A percentile compares a stretch with the other conserved stretches of the same genome.
These are phyloP conservation scores for Talaromyces sp. DNA, from an alignment of 2,329 filamentous ascomycete genomes.

Conservation along the genomic window DNA sequence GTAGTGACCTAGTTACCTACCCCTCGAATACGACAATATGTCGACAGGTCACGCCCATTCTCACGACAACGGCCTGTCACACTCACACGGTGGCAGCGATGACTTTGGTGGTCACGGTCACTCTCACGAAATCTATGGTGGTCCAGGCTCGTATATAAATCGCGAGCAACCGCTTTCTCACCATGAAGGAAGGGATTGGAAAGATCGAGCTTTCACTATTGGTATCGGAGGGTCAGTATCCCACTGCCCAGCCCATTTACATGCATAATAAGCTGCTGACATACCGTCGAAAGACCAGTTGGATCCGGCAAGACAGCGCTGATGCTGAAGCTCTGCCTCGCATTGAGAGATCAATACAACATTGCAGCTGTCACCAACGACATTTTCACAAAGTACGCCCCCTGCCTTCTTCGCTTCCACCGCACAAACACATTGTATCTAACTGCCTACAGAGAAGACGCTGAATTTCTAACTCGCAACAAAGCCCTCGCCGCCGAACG, in stretches of 20 bases:
- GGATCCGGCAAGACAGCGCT: slow-evolving; percentile 96
- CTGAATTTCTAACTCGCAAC: slow-evolving; percentile 90
- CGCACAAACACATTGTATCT: too few species aligned
- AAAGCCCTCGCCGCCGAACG: slow-evolving; percentile 74
- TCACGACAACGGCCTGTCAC: slow-evolving; percentile 35
- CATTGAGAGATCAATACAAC: slow-evolving; percentile 73
- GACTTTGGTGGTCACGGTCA: slow-evolving; percentile 72
- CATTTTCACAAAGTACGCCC: slow-evolving; percentile 79
- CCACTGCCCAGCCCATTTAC: background rate
- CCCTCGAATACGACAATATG: background rate
- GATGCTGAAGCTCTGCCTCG: slow-evolving; percentile 88
- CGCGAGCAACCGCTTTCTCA: slow-evolving; percentile 93
- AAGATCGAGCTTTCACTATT: slow-evolving; percentile 85
- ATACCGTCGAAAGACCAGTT: slow-evolving; percentile 65
- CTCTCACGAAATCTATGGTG: slow-evolving; percentile 90
- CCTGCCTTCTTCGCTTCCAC: too few species aligned
- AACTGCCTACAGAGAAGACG: slow-evolving; percentile 65
- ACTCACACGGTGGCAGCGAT: slow-evolving; percentile 36
- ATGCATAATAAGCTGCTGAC: background rate
- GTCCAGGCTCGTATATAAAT: slow-evolving; percentile 82
- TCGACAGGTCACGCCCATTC: slow-evolving; percentile 21
- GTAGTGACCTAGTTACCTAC: background rate
- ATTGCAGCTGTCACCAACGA: slow-evolving; percentile 97
- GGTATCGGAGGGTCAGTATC: slow-evolving; percentile 86
- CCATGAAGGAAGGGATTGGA: slow-evolving; percentile 68